These are phyloP conservation scores for Papilionanthe hybrid DNA, from an alignment of 116 monocot genomes.

Conservation along the genomic window DNA sequence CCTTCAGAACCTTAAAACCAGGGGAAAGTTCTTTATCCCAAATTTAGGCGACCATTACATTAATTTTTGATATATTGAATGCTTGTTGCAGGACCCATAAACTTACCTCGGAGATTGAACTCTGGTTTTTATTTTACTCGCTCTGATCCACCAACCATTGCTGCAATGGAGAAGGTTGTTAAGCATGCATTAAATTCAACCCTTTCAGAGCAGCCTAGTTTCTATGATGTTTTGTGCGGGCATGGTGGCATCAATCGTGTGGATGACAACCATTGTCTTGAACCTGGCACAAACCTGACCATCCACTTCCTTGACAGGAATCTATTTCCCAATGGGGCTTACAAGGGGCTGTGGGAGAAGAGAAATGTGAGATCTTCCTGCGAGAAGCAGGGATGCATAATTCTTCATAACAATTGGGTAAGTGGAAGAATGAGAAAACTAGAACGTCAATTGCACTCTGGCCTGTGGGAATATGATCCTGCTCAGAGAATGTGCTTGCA, in stretches of 20 bases:
- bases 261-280: slow-evolving; percentile 46
- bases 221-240: slow-evolving; percentile 88
- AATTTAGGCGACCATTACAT: no score
- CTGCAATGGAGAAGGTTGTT: slow-evolving; percentile 75
- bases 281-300: slow-evolving; percentile 65
- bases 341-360: slow-evolving; percentile 67
- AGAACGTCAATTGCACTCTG: slow-evolving; percentile 63
- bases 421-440: slow-evolving; percentile 70
- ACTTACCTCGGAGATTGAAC: slow-evolving; percentile 79
- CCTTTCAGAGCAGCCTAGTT: slow-evolving; percentile 92
- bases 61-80: neutral
- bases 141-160: slow-evolving; percentile 61
- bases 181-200: slow-evolving; percentile 67
- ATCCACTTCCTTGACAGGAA: slow-evolving; percentile 61
- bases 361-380: slow-evolving; percentile 50
- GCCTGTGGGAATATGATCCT: slow-evolving; percentile 81
- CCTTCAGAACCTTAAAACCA: neutral
- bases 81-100: slow-evolving; percentile 60
- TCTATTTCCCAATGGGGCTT: slow-evolving; percentile 89
- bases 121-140: slow-evolving; percentile 91
- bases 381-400: slow-evolving; percentile 42
- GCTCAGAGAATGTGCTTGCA: slow-evolving; percentile 66
- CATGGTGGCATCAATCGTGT: slow-evolving; percentile 59
- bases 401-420: slow-evolving; percentile 94
- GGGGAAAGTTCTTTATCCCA: neutral